Conservation (phyloP, 306 rosid genomes). For the Vigna reflexopilosa region DNA sequence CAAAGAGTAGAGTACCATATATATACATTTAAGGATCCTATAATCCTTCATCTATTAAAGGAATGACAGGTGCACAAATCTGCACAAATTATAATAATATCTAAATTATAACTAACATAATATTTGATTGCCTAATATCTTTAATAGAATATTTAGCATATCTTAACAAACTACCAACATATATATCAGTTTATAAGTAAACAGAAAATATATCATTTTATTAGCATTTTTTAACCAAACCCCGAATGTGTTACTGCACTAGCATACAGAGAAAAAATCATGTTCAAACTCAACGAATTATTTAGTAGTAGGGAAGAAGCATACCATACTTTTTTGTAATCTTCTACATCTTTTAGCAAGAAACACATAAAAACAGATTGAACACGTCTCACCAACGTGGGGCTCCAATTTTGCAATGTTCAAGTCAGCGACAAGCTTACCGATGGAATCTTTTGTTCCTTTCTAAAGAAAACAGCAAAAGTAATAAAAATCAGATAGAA, state of each 20-base stretch:
- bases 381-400: constrained; percentile 85
- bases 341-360: constrained; percentile 15
- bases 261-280: neutral
- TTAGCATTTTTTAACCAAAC: neutral
- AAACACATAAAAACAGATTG: constrained; percentile 16
- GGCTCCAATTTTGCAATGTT: constrained; percentile 82
- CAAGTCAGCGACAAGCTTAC: constrained; percentile 92
- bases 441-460: constrained; percentile 91
- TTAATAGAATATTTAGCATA: no score
- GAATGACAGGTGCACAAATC: no score
- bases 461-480: constrained; percentile 58
- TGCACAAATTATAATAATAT: no score
- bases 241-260: neutral
- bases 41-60: no score
- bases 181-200: no score
- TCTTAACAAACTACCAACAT: no score
- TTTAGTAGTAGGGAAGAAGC: constrained; percentile 24
- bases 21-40: no score
- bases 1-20: no score
- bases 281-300: constrained; percentile 16
- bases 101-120: no score
- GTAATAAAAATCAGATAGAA: constrained; percentile 17
- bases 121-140: no score
- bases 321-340: constrained; percentile 12
- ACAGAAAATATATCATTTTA: constrained; percentile 9